A percentile compares a stretch with the other conserved stretches of the same genome.
Evolutionary conservation across 2,329 filamentous ascomycete genomes (phyloP).

Genomic region (Colletotrichum sp.): DNA sequence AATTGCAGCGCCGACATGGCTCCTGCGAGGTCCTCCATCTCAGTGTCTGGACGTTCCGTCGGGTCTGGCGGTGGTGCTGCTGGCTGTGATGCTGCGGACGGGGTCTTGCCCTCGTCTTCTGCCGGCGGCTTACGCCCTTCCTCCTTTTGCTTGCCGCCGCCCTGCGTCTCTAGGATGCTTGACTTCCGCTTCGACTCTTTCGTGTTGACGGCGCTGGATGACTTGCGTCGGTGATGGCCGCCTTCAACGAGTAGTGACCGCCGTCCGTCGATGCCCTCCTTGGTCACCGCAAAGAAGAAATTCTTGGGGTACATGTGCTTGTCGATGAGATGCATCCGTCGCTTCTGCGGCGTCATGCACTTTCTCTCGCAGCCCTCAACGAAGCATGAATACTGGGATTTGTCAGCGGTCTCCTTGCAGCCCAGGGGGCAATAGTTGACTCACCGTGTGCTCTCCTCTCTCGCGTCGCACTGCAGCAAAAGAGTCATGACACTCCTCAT

Average conservation of each 20-base stretch:
- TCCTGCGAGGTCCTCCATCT: slow-evolving; percentile 67
- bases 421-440: slow-evolving; percentile 25
- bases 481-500: slow-evolving; percentile 90
- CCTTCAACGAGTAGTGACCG: slow-evolving; percentile 76
- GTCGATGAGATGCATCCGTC: slow-evolving; percentile 87
- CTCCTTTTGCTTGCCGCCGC: not conserved
- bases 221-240: slow-evolving; percentile 52
- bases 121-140: not conserved
- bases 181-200: slow-evolving; percentile 37
- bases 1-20: slow-evolving; percentile 77
- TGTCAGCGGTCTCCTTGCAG: slow-evolving; percentile 13
- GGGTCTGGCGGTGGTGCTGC: not conserved
- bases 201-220: slow-evolving; percentile 40
- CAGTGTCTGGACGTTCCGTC: slow-evolving; percentile 43
- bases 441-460: slow-evolving; percentile 84
- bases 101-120: not conserved
- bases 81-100: not conserved
- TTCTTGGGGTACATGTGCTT: slow-evolving; percentile 91
- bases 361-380: slow-evolving; percentile 86
- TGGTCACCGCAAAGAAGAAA: slow-evolving; percentile 87
- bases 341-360: slow-evolving; percentile 83
- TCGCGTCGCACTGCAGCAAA: slow-evolving; percentile 75
- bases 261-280: slow-evolving; percentile 86
- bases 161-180: slow-evolving; percentile 32
- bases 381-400: slow-evolving; percentile 79